A percentile compares a stretch with the other conserved stretches of the same genome.
phyloP scores from a whole-genome alignment of 495 filamentous ascomycete species.

The Aspergillus biplanus region DNA sequence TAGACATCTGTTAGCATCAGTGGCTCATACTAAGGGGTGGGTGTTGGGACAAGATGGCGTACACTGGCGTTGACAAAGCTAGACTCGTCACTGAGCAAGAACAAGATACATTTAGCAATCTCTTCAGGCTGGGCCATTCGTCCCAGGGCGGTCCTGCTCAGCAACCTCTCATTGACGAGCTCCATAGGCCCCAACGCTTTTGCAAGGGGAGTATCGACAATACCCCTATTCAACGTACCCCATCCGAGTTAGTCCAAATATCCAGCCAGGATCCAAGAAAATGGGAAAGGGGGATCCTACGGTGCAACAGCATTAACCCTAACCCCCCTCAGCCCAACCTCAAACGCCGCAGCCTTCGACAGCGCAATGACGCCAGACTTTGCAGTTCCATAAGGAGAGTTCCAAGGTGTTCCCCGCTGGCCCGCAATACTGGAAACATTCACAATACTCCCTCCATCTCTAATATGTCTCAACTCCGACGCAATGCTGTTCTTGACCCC shows the following conservation, averaged over 20 bases:
- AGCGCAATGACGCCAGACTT: conserved; percentile 53
- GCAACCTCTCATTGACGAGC: background rate
- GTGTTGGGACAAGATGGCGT: background rate
- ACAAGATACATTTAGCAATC: background rate
- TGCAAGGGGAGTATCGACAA: background rate
- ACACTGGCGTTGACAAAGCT: background rate
- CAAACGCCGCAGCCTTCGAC: conserved; percentile 37
- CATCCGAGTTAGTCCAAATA: background rate
- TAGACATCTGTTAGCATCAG: background rate
- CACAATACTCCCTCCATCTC: conserved; percentile 41
- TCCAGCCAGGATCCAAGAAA: background rate
- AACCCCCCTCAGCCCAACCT: conserved; percentile 23
- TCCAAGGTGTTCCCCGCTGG: conserved; percentile 27
- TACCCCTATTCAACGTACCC: background rate
- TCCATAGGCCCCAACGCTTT: background rate
- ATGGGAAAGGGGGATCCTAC: background rate
- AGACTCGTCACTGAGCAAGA: background rate
- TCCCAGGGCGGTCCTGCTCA: background rate
- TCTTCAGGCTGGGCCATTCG: background rate
- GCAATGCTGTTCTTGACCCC: conserved; percentile 24
- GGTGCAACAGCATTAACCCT: conserved; percentile 31
- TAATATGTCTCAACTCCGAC: conserved; percentile 29
- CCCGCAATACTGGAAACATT: conserved; percentile 45
- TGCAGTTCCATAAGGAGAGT: conserved; percentile 40
- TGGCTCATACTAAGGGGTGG: background rate